Percentiles rank a stretch among this genome's conserved stretches.
Conservation (phyloP, 2,329 filamentous ascomycete species). For the Penicillium oxalicum region DNA sequence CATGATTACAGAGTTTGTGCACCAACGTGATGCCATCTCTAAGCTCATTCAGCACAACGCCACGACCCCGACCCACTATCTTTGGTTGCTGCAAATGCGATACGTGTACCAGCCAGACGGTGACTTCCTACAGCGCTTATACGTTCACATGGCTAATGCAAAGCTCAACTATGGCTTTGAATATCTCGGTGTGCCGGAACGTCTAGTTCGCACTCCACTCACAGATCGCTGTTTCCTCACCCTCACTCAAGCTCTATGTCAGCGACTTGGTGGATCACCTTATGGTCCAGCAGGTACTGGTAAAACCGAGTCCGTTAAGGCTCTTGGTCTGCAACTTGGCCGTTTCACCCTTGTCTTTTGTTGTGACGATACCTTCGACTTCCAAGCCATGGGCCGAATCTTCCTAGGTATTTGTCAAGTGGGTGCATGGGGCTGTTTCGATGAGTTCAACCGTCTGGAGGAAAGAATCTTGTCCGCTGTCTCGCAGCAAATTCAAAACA, state of each 20-base stretch:
- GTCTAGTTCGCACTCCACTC: constrained; percentile 90
- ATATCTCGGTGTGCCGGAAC: constrained; percentile 92
- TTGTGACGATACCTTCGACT: constrained; percentile 99
- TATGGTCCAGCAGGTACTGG: constrained; percentile 97
- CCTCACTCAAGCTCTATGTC: constrained; percentile 89
- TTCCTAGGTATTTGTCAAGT: constrained; percentile 99
- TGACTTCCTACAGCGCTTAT: constrained; percentile 74
- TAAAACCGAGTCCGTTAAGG: constrained; percentile 99
- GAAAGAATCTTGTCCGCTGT: constrained; percentile 96
- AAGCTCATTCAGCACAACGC: constrained; percentile 75
- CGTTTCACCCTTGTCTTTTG: constrained; percentile 98
- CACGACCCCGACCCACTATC: constrained; percentile 68
- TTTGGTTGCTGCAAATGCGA: constrained; percentile 96
- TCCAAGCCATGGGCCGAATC: constrained; percentile 98
- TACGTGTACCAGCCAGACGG: constrained; percentile 81
- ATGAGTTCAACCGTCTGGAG: constrained; percentile 98
- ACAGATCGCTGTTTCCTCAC: constrained; percentile 98
- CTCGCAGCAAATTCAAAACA: constrained; percentile 98
- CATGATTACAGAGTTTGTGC: constrained; percentile 96
- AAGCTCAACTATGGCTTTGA: constrained; percentile 95
- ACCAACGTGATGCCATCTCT: constrained; percentile 89
- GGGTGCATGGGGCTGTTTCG: constrained; percentile 98
- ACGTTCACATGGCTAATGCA: constrained; percentile 95
- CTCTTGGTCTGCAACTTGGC: constrained; percentile 89
- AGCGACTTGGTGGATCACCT: constrained; percentile 90